Base-by-base conservation (phyloP, 1,139 yeast genomes). In the Blastobotrys raffinosifermentans region DNA sequence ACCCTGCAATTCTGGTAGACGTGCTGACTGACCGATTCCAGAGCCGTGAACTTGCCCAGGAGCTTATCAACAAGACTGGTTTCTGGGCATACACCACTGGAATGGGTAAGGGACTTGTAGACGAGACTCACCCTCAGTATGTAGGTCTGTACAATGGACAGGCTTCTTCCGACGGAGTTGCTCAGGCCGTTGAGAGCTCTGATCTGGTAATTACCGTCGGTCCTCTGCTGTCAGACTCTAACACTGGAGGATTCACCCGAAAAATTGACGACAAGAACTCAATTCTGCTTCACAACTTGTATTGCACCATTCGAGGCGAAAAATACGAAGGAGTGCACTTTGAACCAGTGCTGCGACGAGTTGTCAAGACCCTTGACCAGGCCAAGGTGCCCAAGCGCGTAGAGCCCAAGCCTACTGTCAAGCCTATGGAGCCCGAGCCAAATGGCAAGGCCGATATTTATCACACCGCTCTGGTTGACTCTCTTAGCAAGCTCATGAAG, bases 1-100 rank as follows among this genome's bases (percentile, higher is more conserved):
- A 62, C 19, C 93, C 95, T 8, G 72, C 80, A 3, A 59, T 85
- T 18, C 54, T 84, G 35, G 81, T 73, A 9, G 95, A 86, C 55
- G 70, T 77, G 11, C 67, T 82, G 42, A 69, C 80, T 10, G 72
- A 75, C 40, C 70, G 91, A 43, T 77, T 71, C 49, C 67, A 69
- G 14, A 63, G 64, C 25, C 64, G 69, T 22, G 51, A 55, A 1
- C 48, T 60, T 10, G 61, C 80, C 31, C 66, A 68, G 42, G 47
- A 61, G 19, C 64, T 85, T 26, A 68, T 81, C 16, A 57, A 64
- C 5, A 55, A 55, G 34, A 63, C 77, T 9, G 50, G 64, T 14
- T 57, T 75, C 38, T 70, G 72, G 46, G 63, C 69, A 37, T 72
- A 60, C 50, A 62, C 72, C 16, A 65, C 79, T 2, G 59, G 60